A percentile compares a stretch with the other conserved stretches of the same genome.
These are phyloP conservation scores for Simplicillium aogashimaense DNA, from an alignment of 2,329 filamentous ascomycete species.

Conservation along the genomic window DNA sequence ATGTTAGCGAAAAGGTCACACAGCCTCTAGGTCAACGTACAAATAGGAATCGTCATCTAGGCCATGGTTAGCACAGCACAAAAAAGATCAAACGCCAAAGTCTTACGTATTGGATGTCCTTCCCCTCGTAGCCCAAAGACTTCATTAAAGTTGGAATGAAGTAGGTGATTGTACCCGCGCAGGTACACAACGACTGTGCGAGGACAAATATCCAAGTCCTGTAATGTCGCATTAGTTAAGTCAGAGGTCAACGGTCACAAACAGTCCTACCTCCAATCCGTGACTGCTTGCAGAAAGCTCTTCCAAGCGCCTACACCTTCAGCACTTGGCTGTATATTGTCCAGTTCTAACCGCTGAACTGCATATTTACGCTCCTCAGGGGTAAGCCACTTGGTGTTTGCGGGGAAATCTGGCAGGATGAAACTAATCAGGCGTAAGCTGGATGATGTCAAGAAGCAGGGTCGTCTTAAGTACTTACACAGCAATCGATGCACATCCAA, in stretches of 20 bases:
- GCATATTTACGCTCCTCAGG: slow-evolving; percentile 12
- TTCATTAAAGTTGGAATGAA: slow-evolving; percentile 5
- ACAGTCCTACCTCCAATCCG: slow-evolving; percentile 2
- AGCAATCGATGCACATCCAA: slow-evolving; percentile 3
- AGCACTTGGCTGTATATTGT: slow-evolving; percentile 1
- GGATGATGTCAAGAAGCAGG: no score
- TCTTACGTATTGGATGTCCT: slow-evolving; percentile 5
- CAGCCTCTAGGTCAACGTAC: neutral
- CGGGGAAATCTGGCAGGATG: slow-evolving; percentile 12
- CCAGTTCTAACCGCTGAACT: neutral
- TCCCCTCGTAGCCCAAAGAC: slow-evolving; percentile 2
- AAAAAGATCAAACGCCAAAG: neutral
- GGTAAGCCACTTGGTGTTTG: slow-evolving; percentile 13
- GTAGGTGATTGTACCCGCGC: slow-evolving; percentile 6
- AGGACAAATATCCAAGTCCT: slow-evolving; percentile 5
- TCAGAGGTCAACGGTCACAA: no score
- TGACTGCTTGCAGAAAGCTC: slow-evolving; percentile 2
- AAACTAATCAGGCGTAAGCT: slow-evolving; percentile 4
- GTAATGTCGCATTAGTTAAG: neutral
- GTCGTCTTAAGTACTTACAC: neutral
- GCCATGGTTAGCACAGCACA: neutral
- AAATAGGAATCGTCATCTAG: slow-evolving; percentile 7
- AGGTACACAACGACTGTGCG: slow-evolving; percentile 3
- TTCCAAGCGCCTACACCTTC: neutral
- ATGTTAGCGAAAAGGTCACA: neutral